Conservation (phyloP, 192 early-diverging fungal species). For the Polychytrium aggregatum region DNA sequence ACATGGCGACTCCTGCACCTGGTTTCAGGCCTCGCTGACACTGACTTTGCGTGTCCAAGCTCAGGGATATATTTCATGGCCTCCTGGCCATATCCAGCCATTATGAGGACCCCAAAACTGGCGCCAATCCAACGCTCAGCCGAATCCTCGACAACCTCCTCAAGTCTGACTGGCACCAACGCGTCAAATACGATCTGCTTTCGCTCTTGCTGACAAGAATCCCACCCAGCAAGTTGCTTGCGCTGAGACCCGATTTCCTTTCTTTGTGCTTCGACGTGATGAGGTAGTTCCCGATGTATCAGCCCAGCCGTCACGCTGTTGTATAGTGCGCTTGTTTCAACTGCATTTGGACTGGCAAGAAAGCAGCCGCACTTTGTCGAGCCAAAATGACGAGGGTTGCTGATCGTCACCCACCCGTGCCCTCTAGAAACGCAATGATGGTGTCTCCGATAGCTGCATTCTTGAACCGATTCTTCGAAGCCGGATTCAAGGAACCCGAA, state of each 20-base stretch:
- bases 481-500: slow-evolving; percentile 1
- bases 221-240: slow-evolving; percentile 38
- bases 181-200: slow-evolving; percentile 65
- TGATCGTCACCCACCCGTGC: no score
- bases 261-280: slow-evolving; percentile 46
- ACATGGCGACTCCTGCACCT: no score
- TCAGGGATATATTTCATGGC: slow-evolving; percentile 48
- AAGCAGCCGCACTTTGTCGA: no score
- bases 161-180: slow-evolving; percentile 62
- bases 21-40: no score
- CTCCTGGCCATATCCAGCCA: slow-evolving; percentile 49
- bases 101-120: background rate
- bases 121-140: slow-evolving; percentile 12
- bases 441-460: slow-evolving; percentile 11
- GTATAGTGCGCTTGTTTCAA: background rate
- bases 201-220: slow-evolving; percentile 46
- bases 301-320: background rate
- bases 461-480: slow-evolving; percentile 11
- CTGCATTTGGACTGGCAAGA: no score
- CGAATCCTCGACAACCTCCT: slow-evolving; percentile 56
- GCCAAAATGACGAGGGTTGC: no score
- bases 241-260: slow-evolving; percentile 50
- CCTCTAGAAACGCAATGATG: slow-evolving; percentile 8
- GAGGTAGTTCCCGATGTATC: slow-evolving; percentile 6
- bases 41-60: no score